phyloP scores from a whole-genome alignment of 768 basidiomycete genomes.

The Boletales sp. region DNA sequence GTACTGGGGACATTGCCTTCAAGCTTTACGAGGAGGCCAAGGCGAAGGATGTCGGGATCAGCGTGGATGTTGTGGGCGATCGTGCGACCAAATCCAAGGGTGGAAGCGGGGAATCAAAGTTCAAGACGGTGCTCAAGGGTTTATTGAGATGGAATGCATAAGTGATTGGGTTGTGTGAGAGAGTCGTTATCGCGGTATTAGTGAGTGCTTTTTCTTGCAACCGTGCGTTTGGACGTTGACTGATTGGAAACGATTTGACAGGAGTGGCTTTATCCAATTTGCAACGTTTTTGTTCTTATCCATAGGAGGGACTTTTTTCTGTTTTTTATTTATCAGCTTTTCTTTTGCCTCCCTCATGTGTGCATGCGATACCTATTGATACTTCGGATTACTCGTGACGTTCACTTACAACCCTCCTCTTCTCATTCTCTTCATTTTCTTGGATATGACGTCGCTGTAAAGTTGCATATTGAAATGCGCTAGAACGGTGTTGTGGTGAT shows the following conservation, averaged over 20 bases:
- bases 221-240: neutral
- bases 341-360: no score
- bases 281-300: neutral
- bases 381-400: no score
- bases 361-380: no score
- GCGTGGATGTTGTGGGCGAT: neutral
- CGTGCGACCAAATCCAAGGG: neutral
- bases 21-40: conserved; percentile 13
- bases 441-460: no score
- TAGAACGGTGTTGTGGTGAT: no score
- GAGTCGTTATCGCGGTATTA: no score
- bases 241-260: neutral
- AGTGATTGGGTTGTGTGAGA: neutral
- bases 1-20: conserved; percentile 8
- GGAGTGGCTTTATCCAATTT: neutral
- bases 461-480: no score
- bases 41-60: neutral
- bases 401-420: no score
- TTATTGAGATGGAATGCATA: conserved; percentile 13
- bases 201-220: conserved; percentile 1
- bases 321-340: no score
- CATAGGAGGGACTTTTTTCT: no score
- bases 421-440: no score
- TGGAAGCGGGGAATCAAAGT: conserved; percentile 4
- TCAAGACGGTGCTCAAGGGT: conserved; percentile 17